Conservation (phyloP, 371 early-diverging fungal genomes). For the Apophysomyces trapeziformis region DNA sequence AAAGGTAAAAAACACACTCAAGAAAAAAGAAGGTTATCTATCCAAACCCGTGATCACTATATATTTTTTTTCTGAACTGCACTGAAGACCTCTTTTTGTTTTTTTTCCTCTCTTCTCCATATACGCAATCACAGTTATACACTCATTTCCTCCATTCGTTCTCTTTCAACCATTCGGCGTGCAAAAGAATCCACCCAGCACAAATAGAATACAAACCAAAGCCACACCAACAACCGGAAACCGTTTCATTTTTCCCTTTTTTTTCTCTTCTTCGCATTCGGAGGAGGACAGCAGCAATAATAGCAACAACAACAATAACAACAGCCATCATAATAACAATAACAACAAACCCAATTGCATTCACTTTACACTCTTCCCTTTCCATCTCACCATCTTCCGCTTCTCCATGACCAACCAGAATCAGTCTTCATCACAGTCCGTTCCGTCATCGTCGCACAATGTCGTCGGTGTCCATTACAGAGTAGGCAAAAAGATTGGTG, state of each 20-base stretch:
- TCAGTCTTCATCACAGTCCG: conserved; percentile 23
- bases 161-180: neutral
- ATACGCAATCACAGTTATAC: too few species aligned
- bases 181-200: neutral
- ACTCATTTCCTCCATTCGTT: conserved; percentile 5
- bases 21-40: neutral
- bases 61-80: neutral
- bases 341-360: neutral
- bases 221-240: neutral
- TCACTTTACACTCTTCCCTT: neutral
- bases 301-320: neutral
- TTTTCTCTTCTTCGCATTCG: neutral
- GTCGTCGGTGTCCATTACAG: conserved; percentile 89
- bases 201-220: neutral
- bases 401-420: conserved; percentile 17
- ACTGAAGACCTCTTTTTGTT: conserved; percentile 5
- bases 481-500: conserved; percentile 93
- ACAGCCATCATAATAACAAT: neutral
- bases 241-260: neutral
- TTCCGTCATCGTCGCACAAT: conserved; percentile 39
- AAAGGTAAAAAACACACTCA: neutral
- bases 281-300: neutral
- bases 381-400: neutral
- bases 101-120: conserved; percentile 7
- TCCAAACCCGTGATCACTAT: neutral